Conservation (phyloP, 345 rosid species). For the Hypericum perforatum region DNA sequence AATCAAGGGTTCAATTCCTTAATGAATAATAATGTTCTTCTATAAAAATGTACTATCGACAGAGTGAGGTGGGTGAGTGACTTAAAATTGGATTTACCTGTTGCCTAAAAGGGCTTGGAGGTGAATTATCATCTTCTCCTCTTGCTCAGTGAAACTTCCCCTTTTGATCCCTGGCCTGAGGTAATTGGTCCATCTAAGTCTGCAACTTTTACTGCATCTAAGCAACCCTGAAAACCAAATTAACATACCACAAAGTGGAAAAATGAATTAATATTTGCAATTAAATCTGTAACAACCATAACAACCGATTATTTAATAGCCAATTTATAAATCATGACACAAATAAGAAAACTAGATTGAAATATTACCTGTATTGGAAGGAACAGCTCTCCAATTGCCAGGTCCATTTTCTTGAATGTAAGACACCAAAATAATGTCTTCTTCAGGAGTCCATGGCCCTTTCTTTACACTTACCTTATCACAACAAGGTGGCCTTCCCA, state of each 20-base stretch:
- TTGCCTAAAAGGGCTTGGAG: conserved; percentile 97
- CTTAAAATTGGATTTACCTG: conserved; percentile 32
- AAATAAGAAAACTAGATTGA: background rate
- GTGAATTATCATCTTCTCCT: conserved; percentile 89
- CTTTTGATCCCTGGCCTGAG: conserved; percentile 90
- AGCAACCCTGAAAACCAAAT: conserved; percentile 47
- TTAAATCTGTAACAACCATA: no score
- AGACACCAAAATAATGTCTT: conserved; percentile 85
- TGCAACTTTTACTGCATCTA: conserved; percentile 96
- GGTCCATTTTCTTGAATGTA: conserved; percentile 95
- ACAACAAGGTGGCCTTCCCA: conserved; percentile 97
- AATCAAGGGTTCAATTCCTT: background rate
- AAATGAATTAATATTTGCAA: no score
- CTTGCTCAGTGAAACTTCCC: conserved; percentile 76
- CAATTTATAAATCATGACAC: background rate
- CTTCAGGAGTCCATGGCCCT: conserved; percentile 99
- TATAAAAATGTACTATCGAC: no score
- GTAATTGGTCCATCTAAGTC: conserved; percentile 97
- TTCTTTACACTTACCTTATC: conserved; percentile 85
- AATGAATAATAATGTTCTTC: background rate
- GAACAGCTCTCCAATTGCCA: conserved; percentile 96
- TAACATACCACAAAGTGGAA: no score
- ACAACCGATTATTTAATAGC: background rate
- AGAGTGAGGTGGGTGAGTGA: no score
- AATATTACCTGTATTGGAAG: conserved; percentile 73